Evolutionary conservation across 2,329 filamentous ascomycete species (phyloP), one percentile per base, ranked within the genome.

Genomic region (Epichloe glyceriae): DNA sequence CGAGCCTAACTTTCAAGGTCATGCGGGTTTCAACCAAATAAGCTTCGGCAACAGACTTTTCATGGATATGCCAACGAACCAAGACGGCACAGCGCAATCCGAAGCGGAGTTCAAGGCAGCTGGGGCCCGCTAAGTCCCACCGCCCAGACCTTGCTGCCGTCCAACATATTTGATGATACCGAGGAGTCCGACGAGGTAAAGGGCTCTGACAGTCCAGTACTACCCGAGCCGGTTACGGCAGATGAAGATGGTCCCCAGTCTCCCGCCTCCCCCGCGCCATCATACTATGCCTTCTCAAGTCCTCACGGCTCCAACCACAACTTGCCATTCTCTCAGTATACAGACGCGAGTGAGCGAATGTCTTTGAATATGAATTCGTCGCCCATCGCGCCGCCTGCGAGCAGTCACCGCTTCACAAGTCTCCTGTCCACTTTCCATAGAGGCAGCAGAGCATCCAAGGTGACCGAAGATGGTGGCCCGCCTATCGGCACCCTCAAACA

Each of bases 121-220:
- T 17, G 81, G 79, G 86, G 84, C 2, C 85, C 85, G 1, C 78
- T 91, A 63, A 90, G 85, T 58, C 87, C 87, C 2, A 85, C 85
- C 4, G 87, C 86, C 2, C 82, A 85, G 30, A 77, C 83, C 15
- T 71, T 91, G 3, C 69, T 94, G 15, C 87, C 87, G 0, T 85
- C 86, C 5, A 72, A 70, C n/a, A 76, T 78, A 53, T 70, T 79
- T 54, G 80, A 84, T 48, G 83, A 86, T 56, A 63, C 57, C n/a
- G 70, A 82, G 43, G 82, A 83, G 46, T 44, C 33, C 19, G 45
- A 74, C 39, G 81, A 83, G 15, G 69, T 73, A n/a, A 70, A 57
- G 38, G 53, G 53, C 19, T 52, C 51, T 7, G 53, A 55, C 4
- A 68, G 61, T 17, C 67, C 70, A 1, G 69, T 60, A 38, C 51